Base-by-base conservation (phyloP, 148 eudicot genomes). In the Spergularia bocconei region DNA sequence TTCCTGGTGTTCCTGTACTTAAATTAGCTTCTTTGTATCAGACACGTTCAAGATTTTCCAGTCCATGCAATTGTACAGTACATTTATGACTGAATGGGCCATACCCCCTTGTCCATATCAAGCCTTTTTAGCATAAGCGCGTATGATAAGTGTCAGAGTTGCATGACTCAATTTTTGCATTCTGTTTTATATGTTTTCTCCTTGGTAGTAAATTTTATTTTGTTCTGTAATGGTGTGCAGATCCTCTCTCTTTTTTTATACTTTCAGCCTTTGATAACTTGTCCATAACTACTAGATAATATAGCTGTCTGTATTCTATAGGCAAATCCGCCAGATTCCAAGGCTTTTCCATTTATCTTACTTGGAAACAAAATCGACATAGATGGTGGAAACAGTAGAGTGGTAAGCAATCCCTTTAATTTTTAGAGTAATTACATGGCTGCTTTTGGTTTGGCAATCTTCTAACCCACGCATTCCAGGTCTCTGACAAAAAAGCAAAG, bases 311-410 rank as follows among this genome's bases (percentile, higher is more conserved):
- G 5, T 65, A 29, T 62, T 65, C 77, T 55, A 11, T 50, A 88
- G 94, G 86, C 89, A n/a, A 84, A 83, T 76, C 86, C 84, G 15
- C 73, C 87, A 6, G 88, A 90, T 59, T 80, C 91, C 7, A 86
- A 82, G 58, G 77, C 73, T 11, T 86, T 88, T 72, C 91, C 94
- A 1, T 90, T 90, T 69, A 81, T 90, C 39, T 75, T 90, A 70
- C 71, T 90, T 17, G 94, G 94, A 64, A 90, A 90, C 84, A 90
- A 90, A 85, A 81, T 84, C 33, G 94, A 90, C 75, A 78, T 86
- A 41, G 85, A 85, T 15, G 88, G 85, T 78, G 91, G 90, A 79
- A 84, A 82, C 63, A 86, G 85, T 54, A 78, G 90, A 83, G 85
- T 69, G 84, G 94, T 90, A 83, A 76, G 85, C 55, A 63, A 67